Percentiles rank a stretch among this genome's conserved stretches.
Evolutionary conservation across 1,284 basidiomycete genomes (phyloP).

Genomic region (Marasmius oreades): DNA sequence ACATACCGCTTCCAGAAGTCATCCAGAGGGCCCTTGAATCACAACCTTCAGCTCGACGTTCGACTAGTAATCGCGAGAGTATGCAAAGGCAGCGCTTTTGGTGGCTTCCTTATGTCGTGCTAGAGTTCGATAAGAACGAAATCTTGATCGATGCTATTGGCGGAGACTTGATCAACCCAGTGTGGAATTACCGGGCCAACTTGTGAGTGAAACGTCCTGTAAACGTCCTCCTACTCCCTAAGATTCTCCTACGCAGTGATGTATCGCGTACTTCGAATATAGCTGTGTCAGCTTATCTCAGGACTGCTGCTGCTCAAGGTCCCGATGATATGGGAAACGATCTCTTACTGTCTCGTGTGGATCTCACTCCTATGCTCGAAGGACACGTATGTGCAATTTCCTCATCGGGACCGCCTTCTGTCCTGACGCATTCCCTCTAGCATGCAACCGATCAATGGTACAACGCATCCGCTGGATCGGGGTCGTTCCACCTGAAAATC

Average conservation of each 20-base stretch:
- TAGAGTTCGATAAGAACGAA: slow-evolving; percentile 99
- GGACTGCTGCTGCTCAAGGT: slow-evolving; percentile 64
- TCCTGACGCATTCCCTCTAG: slow-evolving; percentile 28
- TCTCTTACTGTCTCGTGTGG: slow-evolving; percentile 87
- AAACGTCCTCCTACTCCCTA: slow-evolving; percentile 1
- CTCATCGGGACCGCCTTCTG: slow-evolving; percentile 1
- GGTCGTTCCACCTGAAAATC: slow-evolving; percentile 94
- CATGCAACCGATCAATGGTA: slow-evolving; percentile 88
- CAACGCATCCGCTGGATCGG: slow-evolving; percentile 76
- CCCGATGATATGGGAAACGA: slow-evolving; percentile 86
- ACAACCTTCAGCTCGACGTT: slow-evolving; percentile 45
- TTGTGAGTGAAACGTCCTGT: slow-evolving; percentile 61
- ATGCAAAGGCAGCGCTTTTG: slow-evolving; percentile 88
- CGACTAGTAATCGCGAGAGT: slow-evolving; percentile 76
- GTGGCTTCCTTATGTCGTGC: slow-evolving; percentile 97
- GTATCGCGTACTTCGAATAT: slow-evolving; percentile 90
- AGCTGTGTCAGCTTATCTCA: slow-evolving; percentile 83
- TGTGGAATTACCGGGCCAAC: slow-evolving; percentile 97
- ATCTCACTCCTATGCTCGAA: slow-evolving; percentile 87
- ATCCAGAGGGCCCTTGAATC: slow-evolving; percentile 79
- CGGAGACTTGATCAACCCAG: slow-evolving; percentile 79
- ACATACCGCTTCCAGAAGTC: slow-evolving; percentile 77
- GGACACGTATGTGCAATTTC: slow-evolving; percentile 50
- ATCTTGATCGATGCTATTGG: slow-evolving; percentile 94
- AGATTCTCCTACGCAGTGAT: slow-evolving; percentile 46